Conservation (phyloP, 805 yeast species). For the Tetrapisispora nanseiensis region DNA sequence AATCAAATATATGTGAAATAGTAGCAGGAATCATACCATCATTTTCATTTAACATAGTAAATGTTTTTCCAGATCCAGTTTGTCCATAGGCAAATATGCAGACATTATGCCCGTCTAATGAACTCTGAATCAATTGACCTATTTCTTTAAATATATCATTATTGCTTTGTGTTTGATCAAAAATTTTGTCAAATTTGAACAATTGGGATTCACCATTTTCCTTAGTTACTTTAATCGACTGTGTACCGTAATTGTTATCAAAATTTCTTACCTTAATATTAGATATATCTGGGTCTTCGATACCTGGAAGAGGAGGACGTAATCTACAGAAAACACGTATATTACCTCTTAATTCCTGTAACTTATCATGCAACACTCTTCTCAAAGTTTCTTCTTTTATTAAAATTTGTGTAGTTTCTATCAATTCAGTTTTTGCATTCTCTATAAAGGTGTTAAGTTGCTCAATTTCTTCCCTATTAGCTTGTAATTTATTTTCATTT, state of each 20-base stretch:
- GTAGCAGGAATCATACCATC: slow-evolving; percentile 84
- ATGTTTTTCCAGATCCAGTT: slow-evolving; percentile 92
- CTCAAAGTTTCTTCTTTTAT: slow-evolving; percentile 40
- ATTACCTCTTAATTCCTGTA: slow-evolving; percentile 87
- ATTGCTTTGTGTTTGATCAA: slow-evolving; percentile 46
- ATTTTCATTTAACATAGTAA: slow-evolving; percentile 63
- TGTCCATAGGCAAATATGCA: slow-evolving; percentile 97
- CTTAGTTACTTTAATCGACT: slow-evolving; percentile 18
- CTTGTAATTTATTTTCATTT: slow-evolving; percentile 20
- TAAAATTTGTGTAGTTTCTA: slow-evolving; percentile 30
- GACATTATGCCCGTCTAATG: slow-evolving; percentile 82
- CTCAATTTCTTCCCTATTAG: background rate
- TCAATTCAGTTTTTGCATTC: slow-evolving; percentile 26
- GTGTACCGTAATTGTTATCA: slow-evolving; percentile 22
- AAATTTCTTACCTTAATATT: slow-evolving; percentile 27
- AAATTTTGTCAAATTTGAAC: slow-evolving; percentile 74
- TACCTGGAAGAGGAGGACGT: slow-evolving; percentile 41
- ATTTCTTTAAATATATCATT: slow-evolving; percentile 69
- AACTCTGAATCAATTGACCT: slow-evolving; percentile 75
- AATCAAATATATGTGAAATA: slow-evolving; percentile 56
- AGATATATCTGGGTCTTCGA: slow-evolving; percentile 17
- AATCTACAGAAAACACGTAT: slow-evolving; percentile 85
- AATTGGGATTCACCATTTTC: slow-evolving; percentile 5
- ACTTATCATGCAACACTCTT: slow-evolving; percentile 54
- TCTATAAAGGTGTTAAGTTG: slow-evolving; percentile 21